Conservation (phyloP, 208 protist genomes). For the Leishmania gerbilli region DNA sequence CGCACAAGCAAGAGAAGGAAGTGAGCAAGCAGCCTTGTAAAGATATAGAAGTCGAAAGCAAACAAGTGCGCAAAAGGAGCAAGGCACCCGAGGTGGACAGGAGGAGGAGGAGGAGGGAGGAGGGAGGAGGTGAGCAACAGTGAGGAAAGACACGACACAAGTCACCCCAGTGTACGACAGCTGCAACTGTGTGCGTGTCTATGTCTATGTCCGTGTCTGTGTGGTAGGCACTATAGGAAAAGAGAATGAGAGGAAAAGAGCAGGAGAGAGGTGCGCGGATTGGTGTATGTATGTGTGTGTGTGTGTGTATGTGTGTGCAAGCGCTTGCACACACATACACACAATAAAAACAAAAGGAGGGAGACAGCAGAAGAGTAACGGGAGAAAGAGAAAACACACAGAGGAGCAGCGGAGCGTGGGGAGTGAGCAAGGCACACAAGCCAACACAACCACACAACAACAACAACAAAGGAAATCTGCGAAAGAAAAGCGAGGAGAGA, state of each 20-base stretch:
- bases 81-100: not conserved
- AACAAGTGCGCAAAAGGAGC: not conserved
- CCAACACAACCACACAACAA: not conserved
- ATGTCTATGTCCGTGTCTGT: not conserved
- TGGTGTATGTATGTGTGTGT: not conserved
- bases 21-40: not conserved
- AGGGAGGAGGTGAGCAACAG: not conserved
- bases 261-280: not conserved
- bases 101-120: not conserved
- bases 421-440: not conserved
- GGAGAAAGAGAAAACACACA: not conserved
- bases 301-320: not conserved
- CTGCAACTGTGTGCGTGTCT: not conserved
- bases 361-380: not conserved
- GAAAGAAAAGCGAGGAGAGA: not conserved
- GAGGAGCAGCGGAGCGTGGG: not conserved
- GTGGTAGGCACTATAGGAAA: not conserved
- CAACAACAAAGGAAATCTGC: not conserved
- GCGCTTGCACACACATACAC: not conserved
- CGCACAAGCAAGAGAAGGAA: not conserved
- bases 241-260: not conserved
- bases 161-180: not conserved
- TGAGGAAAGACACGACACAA: not conserved
- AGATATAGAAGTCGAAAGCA: not conserved
- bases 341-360: not conserved